phyloP scores from a whole-genome alignment of 208 protist genomes.

The Trypanosoma congolense region DNA sequence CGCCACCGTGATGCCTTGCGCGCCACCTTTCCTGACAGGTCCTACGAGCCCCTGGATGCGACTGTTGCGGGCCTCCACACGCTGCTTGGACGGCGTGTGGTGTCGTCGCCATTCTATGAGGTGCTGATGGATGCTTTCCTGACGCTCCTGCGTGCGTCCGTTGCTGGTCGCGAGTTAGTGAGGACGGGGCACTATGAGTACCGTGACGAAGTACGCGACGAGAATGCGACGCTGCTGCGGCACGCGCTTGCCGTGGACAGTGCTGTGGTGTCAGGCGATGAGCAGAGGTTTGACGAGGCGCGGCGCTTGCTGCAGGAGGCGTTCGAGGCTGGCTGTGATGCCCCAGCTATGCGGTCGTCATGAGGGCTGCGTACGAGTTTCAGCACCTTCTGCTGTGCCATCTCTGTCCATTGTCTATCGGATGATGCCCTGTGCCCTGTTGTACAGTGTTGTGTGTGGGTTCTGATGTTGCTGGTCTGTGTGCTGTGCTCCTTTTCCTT shows the following conservation, averaged over 20 bases:
- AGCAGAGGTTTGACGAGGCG: slow-evolving; percentile 51
- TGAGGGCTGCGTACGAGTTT: neutral
- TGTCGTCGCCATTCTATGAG: slow-evolving; percentile 69
- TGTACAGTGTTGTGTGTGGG: neutral
- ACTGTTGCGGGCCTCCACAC: slow-evolving; percentile 68
- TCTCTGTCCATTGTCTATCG: neutral
- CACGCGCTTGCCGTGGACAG: slow-evolving; percentile 55
- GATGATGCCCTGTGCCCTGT: neutral
- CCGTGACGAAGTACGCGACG: slow-evolving; percentile 17
- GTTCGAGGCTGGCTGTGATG: slow-evolving; percentile 18
- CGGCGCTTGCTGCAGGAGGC: slow-evolving; percentile 38
- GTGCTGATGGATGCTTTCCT: slow-evolving; percentile 83
- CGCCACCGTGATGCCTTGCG: slow-evolving; percentile 52
- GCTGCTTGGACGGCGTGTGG: slow-evolving; percentile 26
- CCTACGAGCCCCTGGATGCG: slow-evolving; percentile 17
- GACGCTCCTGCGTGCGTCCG: slow-evolving; percentile 69
- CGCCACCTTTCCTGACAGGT: slow-evolving; percentile 43
- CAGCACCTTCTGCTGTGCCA: too few species aligned
- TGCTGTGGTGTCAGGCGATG: slow-evolving; percentile 63
- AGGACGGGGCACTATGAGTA: slow-evolving; percentile 56
- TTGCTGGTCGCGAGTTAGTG: slow-evolving; percentile 61
- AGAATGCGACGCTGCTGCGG: slow-evolving; percentile 31
- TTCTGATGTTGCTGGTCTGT: neutral
- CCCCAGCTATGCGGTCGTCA: neutral
- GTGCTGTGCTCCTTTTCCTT: slow-evolving; percentile 1